Base-by-base conservation (phyloP, 2,329 filamentous ascomycete genomes). In the Parafenestella ontariensis region DNA sequence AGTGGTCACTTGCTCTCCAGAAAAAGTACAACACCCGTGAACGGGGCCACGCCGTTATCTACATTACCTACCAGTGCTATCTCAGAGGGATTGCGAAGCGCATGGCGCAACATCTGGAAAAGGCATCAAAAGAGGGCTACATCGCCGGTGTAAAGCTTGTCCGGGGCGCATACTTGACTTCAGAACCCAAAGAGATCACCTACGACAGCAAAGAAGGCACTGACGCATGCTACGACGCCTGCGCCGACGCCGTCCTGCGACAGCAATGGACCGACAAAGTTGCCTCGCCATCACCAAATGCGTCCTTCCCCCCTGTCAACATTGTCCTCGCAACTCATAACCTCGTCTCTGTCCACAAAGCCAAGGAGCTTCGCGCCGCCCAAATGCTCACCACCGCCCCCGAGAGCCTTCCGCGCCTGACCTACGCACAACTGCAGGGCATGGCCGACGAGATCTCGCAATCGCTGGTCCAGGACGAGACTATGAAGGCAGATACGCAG, bases 361-460 rank as follows among this genome's bases (percentile, higher is more conserved):
- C 84, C 1, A 79, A 82, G 51, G 66, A 73, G 6, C 75, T 85
- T 9, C 81, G 83, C 46, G 77, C 79, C 40, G 61, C 76, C 18
- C 82, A 85, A 45, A 62, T 24, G 61, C 65, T 39, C 28, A 44
- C 53, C 69, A 68, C 3, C 69, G 75, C 36, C 56, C 81, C 56
- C 36, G 47, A 59, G 17, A 37, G 55, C 1, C 63, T 73, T 1
- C 70, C 70, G 0, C 58, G 65, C 2, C 75, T 86, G 9, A 76
- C 78, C 0, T 92, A 91, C 73, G 90, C 90, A 2, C 93, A 97
- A 78, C 84, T 97, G 1, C 90, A 94, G 79, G 93, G 94, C 36
- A 98, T 98, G 94, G 94, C 94, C 1, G 94, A 98, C 65, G 93
- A 97, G 72, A 87, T 98, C 47, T 92, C 89, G 52, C 83, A 83